Base-by-base conservation (phyloP, 306 rosid genomes). In the Notholithocarpus densiflorus region DNA sequence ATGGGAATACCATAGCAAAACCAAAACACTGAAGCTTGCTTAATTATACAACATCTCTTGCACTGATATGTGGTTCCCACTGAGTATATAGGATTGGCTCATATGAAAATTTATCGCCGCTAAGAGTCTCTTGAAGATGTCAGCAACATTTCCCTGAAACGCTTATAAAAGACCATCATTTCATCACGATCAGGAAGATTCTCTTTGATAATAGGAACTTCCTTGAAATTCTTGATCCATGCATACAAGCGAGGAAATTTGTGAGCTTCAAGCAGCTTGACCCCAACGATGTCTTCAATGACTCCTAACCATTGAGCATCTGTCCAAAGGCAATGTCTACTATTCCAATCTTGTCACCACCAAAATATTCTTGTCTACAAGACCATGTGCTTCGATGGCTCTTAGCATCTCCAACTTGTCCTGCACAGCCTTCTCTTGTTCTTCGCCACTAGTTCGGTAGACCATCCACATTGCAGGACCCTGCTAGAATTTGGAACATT, bases 161-260 rank as follows among this genome's bases (percentile, higher is more conserved):
- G 20, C 60, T 54, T 82, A 14, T 24, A 76, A 24, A 3, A 0
- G 32, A 6, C 70, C 12, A 71, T 3, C 62, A 71, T 4, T 40
- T 82, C 66, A 4, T 72, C 54, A 64, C 29, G 81, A 55, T 56
- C 64, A 29, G 86, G 86, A 66, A 82, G 86, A 55, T 57, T 77
- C 26, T 66, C 72, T 48, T 31, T 73, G 66, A 82, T 82, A n/a
- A 5, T 54, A 32, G 86, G 82, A 21, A 57, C 82, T 21, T 77
- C 55, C 37, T 64, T 77, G 48, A 82, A 82, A 40, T 68, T 59
- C n/a, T 59, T 32, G 15, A 62, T 45, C 86, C 82, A 82, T 17
- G 79, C 77, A 74, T 77, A 72, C 26, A 77, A 31, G 72, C n/a
- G 77, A 23, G 82, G 86, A 31, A 78, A 74, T 1, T 13, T 31